Base-by-base conservation (phyloP, 176 grass and related monocot genomes). In the Chrysopogon serrulatus region DNA sequence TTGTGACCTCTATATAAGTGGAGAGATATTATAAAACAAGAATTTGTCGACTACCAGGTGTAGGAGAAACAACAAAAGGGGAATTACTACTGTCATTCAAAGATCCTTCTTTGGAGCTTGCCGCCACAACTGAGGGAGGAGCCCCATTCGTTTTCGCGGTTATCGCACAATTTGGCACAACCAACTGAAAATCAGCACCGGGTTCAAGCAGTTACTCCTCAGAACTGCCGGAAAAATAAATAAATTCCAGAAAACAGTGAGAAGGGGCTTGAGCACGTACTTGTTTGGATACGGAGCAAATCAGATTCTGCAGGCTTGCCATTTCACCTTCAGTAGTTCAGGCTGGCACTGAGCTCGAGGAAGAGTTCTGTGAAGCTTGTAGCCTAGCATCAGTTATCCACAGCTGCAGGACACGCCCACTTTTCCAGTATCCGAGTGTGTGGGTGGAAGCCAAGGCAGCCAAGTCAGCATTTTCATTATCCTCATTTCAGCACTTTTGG, bases 211-310 rank as follows among this genome's bases (percentile, higher is more conserved):
- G 16, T 54, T 39, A 44, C 40, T 26, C 15, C 44, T 67, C 37
- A 56, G 27, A 83, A 65, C 15, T 34, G 28, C 19, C 27, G 41
- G 66, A 36, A 6, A 4, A 83, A 64, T 31, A 4, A 77, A 45
- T 35, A 42, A 76, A 74, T 76, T 82, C 69, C 27, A 39, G 32
- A 80, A 34, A 70, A 65, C 7, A 21, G 7, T 31, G 21, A 76
- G 18, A 69, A 71, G 44, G 16, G 34, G 42, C 24, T 75, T 30
- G 49, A 64, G 76, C 5, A 68, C 67, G 44, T 68, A 93, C 91
- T 78, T 91, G 94, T 77, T 93, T 92, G 60, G 88, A 88, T 68
- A 88, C 63, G 19, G 89, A 89, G 26, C 83, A 91, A 48, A 93
- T 80, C 80, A 85, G 66, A 47, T 64, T 85, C 70, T 85, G 86